phyloP scores from a whole-genome alignment of 345 rosid genomes.

The Eucalyptus camaldulensis region DNA sequence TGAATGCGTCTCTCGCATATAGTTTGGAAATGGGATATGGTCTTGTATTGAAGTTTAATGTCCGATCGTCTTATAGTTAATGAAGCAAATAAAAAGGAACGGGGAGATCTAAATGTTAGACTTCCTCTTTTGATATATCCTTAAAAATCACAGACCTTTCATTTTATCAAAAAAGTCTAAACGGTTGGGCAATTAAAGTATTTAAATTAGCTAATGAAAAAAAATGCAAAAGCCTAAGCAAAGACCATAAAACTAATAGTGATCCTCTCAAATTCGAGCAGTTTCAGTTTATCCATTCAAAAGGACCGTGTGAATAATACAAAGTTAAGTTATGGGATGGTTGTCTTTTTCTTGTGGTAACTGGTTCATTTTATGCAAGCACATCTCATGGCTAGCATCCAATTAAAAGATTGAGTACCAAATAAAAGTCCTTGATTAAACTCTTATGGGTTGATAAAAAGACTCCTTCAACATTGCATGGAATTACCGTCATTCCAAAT shows the following conservation, averaged over 20 bases:
- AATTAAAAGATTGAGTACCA: not conserved
- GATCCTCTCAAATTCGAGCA: not conserved
- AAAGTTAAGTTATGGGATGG: not conserved
- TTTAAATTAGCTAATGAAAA: not conserved
- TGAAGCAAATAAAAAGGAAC: not conserved
- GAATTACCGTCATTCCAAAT: not conserved
- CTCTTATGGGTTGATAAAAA: not conserved
- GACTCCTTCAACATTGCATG: not conserved
- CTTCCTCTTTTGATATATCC: not conserved
- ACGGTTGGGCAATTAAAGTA: not conserved
- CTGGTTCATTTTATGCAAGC: not conserved
- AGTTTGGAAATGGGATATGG: not conserved
- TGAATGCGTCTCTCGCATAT: not conserved
- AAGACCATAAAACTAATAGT: not conserved
- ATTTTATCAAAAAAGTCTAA: not conserved
- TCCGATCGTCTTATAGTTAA: not conserved
- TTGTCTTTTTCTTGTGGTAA: not conserved
- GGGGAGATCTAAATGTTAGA: not conserved
- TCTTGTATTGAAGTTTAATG: not conserved
- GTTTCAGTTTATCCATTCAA: not conserved
- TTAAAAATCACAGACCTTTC: not conserved
- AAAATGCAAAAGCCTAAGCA: not conserved
- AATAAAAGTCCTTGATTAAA: not conserved
- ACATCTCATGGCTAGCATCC: not conserved
- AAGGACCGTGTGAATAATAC: not conserved